These are phyloP conservation scores for Cyclotella cryptica DNA, from an alignment of 108 stramenopile species.

Conservation along the genomic window DNA sequence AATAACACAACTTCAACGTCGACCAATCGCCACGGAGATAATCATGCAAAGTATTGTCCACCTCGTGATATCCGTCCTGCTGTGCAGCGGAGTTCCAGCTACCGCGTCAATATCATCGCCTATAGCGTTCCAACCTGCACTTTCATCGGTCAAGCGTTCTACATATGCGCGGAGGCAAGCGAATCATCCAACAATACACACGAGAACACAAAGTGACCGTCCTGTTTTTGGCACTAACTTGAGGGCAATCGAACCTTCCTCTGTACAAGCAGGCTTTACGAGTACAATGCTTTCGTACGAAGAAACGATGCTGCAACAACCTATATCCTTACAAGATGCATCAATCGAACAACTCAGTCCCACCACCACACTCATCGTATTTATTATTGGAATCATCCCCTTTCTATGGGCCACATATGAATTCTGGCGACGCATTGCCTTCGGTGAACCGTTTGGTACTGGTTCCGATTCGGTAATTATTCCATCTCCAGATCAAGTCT, in stretches of 20 bases:
- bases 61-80: no score
- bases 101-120: no score
- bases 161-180: background rate
- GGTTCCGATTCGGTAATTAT: conserved; percentile 76
- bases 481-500: conserved; percentile 35
- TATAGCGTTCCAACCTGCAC: no score
- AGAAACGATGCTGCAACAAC: background rate
- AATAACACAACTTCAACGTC: no score
- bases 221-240: background rate
- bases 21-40: no score
- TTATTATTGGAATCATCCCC: conserved; percentile 56
- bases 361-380: conserved; percentile 45
- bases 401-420: conserved; percentile 80
- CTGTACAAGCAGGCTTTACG: background rate
- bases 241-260: background rate
- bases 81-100: no score
- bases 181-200: background rate
- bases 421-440: conserved; percentile 89
- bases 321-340: background rate
- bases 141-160: background rate
- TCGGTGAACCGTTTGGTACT: conserved; percentile 86
- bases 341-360: conserved; percentile 36
- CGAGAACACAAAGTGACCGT: background rate
- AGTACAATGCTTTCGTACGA: background rate
- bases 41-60: no score